Evolutionary conservation across 176 grass and related monocot species (phyloP).

Genomic region (Eragrostis curvula): DNA sequence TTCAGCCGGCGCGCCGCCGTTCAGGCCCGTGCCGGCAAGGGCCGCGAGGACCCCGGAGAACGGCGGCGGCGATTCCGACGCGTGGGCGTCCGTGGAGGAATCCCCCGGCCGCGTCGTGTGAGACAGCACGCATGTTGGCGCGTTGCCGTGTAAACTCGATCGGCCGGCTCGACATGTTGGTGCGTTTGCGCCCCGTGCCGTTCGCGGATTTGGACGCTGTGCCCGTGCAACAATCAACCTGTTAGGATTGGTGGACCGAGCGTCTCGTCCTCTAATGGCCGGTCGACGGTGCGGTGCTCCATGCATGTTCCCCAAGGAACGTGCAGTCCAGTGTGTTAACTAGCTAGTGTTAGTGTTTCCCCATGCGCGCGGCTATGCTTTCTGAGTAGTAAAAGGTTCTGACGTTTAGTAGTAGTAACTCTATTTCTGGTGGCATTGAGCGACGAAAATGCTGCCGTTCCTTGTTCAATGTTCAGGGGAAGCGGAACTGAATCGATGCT

Average conservation of each 20-base stretch:
- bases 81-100: slow-evolving; percentile 57
- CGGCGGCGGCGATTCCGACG: slow-evolving; percentile 43
- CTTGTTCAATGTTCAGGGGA: too few species aligned
- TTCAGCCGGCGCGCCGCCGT: neutral
- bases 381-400: neutral
- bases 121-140: too few species aligned
- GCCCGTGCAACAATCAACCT: slow-evolving; percentile 32
- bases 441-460: too few species aligned
- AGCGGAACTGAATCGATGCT: too few species aligned
- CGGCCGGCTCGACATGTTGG: neutral
- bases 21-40: slow-evolving; percentile 41
- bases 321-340: neutral
- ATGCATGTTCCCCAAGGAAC: slow-evolving; percentile 8
- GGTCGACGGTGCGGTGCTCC: slow-evolving; percentile 20
- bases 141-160: too few species aligned
- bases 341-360: neutral
- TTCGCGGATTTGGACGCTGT: neutral
- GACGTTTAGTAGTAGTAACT: neutral
- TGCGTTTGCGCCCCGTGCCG: neutral
- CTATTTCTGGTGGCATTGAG: too few species aligned
- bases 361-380: neutral
- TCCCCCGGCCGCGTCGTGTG: slow-evolving; percentile 48
- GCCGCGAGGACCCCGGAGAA: slow-evolving; percentile 12
- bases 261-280: neutral
- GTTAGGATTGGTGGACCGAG: neutral